Evolutionary conservation across 371 early-diverging fungal species (phyloP), one percentile per base, ranked within the genome.

Genomic region (Mortierella sp.): DNA sequence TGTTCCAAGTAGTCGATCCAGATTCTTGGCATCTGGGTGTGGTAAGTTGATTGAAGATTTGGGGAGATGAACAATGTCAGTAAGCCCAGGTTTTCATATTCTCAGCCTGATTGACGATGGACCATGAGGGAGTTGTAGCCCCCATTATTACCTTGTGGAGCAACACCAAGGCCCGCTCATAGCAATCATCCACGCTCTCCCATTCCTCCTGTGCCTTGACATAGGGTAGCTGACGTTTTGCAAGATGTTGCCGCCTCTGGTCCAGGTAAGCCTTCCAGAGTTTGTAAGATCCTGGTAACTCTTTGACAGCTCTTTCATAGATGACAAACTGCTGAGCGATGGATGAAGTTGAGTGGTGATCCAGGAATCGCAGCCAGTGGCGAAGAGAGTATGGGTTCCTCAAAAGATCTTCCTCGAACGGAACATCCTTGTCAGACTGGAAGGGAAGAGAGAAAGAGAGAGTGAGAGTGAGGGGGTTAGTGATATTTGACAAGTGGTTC

Each of bases 211-310:
- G 71, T 52, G 80, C 78, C 51, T 67, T 62, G 10, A 84, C 72
- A 21, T 54, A 76, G 60, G 89, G 79, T 67, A 91, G 74, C 41
- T 79, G 52, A 19, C 83, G 77, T 27, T 80, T 76, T 16, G 80
- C 51, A 8, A 94, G 62, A 41, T 79, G 82, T 28, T 83, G 78
- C 31, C 82, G 78, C 47, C 95, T 88, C 44, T 89, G 76, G 70
- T 92, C 92, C n/a, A 97, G 78, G 68, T 97, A 96, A 37, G 80
- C 74, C 71, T 94, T 95, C 98, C 98, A 99, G 16, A 99, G 84
- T 78, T 96, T 97, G 82, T 96, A 98, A 8, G 94, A 94, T 2
- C 96, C 94, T 1, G 99, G 99, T 2, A 98, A 80, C 50, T 89
- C 87, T 55, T 87, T 83, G 28, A 97, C 76, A 0, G 98, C 96